These are phyloP conservation scores for Meira nashicola DNA, from an alignment of 1,284 basidiomycete species.

Conservation along the genomic window DNA sequence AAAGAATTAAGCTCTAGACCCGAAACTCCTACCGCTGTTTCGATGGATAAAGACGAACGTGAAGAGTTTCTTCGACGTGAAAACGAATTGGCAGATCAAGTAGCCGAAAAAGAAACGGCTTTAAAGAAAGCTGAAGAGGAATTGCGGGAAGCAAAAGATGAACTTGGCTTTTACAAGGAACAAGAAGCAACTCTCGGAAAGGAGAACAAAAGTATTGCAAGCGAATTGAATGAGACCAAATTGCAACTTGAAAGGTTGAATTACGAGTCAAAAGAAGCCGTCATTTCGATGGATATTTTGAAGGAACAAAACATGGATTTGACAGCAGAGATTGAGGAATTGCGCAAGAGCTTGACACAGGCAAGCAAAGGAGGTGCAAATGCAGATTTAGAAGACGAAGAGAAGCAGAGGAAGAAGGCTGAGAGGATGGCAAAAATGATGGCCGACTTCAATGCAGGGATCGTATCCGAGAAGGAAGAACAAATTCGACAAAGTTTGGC, in stretches of 20 bases:
- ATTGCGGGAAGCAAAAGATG: slow-evolving; percentile 62
- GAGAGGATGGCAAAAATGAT: slow-evolving; percentile 99
- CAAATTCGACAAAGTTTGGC: slow-evolving; percentile 75
- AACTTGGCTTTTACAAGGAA: slow-evolving; percentile 82
- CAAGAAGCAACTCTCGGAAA: slow-evolving; percentile 57
- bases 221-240: slow-evolving; percentile 78
- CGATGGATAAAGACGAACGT: slow-evolving; percentile 89
- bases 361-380: slow-evolving; percentile 47
- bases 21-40: slow-evolving; percentile 67
- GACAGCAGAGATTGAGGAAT: slow-evolving; percentile 80
- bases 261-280: slow-evolving; percentile 91
- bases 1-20: slow-evolving; percentile 59
- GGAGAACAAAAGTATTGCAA: slow-evolving; percentile 49
- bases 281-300: slow-evolving; percentile 90
- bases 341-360: slow-evolving; percentile 54
- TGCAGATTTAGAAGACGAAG: slow-evolving; percentile 70
- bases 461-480: slow-evolving; percentile 88
- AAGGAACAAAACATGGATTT: slow-evolving; percentile 91
- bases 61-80: slow-evolving; percentile 95
- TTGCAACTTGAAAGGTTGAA: slow-evolving; percentile 85
- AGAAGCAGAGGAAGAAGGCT: slow-evolving; percentile 97
- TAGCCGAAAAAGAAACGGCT: slow-evolving; percentile 69
- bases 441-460: slow-evolving; percentile 79
- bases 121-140: slow-evolving; percentile 34
- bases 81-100: slow-evolving; percentile 89